Percentiles rank a stretch among this genome's conserved stretches.
Evolutionary conservation across 2,329 filamentous ascomycete species (phyloP).

Genomic region (Colletotrichum destructivum): DNA sequence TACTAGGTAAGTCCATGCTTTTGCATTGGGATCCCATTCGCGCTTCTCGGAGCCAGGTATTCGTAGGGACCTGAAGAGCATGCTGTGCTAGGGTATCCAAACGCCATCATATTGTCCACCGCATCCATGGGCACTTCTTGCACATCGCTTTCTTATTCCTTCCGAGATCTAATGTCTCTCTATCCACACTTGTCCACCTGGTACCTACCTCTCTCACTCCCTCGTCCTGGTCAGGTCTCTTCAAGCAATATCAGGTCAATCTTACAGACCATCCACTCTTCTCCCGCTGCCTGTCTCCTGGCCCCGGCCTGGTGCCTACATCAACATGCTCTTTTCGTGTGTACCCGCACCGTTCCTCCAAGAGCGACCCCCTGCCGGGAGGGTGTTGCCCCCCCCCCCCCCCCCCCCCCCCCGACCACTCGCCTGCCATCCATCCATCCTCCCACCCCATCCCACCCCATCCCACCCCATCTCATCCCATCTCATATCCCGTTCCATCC

Average conservation of each 20-base stretch:
- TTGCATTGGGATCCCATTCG: background rate
- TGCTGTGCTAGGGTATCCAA: no score
- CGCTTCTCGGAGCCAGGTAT: no score
- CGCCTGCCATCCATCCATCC: slow-evolving; percentile 12
- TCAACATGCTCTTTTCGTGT: slow-evolving; percentile 7
- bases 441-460: background rate
- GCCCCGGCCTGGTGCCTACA: slow-evolving; percentile 14
- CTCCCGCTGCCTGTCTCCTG: slow-evolving; percentile 20
- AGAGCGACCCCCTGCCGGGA: slow-evolving; percentile 8
- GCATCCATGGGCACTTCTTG: background rate
- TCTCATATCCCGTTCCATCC: background rate
- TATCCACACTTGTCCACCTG: background rate
- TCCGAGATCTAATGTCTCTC: slow-evolving; percentile 9
- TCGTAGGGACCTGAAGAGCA: no score
- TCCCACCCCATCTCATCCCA: slow-evolving; percentile 8
- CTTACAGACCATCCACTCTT: slow-evolving; percentile 23
- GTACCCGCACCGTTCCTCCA: background rate
- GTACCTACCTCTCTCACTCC: no score
- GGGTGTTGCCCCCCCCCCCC: slow-evolving; percentile 29
- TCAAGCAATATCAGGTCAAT: slow-evolving; percentile 26
- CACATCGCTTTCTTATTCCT: slow-evolving; percentile 1
- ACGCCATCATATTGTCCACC: background rate
- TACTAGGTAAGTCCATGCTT: background rate
- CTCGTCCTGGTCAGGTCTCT: background rate
- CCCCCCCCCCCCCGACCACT: background rate